Base-by-base conservation (phyloP, 257 asterid genomes). In the Jasminum sambac region DNA sequence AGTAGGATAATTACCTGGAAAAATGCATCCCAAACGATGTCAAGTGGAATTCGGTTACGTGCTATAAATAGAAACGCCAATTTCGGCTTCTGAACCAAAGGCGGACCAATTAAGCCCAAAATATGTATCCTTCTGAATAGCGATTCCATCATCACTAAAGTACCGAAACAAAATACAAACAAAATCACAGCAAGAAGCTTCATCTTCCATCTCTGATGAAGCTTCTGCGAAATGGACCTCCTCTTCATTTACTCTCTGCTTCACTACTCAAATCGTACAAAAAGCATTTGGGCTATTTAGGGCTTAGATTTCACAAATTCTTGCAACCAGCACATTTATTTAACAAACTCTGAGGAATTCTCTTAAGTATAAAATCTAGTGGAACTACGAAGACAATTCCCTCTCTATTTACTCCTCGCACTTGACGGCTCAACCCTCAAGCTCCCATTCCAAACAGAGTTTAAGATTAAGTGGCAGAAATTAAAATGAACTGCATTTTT, bases 1-100 rank as follows among this genome's bases (percentile, higher is more conserved):
- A 58, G 12, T 23, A 43, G 37, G 48, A 13, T 5, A 67, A 67
- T 64, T 80, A 92, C 98, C 97, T 80, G 89, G 75, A 90, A 90
- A 77, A 87, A 92, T 4, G 76, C 91, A 75, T 90, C 96, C 98
- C 98, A 92, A 57, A 90, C 86, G 71, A 82, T 68, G 72, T 90
- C 98, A 67, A 90, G 80, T 17, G 96, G 90, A 71, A 90, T 87
- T 73, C 98, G 95, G 77, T 92, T 92, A 68, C 98, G 86, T 73
- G 98, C 96, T 69, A 90, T 88, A 74, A 88, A 92, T 40, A 92
- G 83, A 71, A 86, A 92, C 36, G 97, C 95, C 26, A 90, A 84
- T 68, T 84, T 92, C 62, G 97, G 96, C 63, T 84, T 85, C 68
- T 79, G 84, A 17, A 80, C 77, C n/a, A 75, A 43, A 42, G 90